phyloP scores from a whole-genome alignment of 257 asterid genomes.

The Ilex aquifolium region DNA sequence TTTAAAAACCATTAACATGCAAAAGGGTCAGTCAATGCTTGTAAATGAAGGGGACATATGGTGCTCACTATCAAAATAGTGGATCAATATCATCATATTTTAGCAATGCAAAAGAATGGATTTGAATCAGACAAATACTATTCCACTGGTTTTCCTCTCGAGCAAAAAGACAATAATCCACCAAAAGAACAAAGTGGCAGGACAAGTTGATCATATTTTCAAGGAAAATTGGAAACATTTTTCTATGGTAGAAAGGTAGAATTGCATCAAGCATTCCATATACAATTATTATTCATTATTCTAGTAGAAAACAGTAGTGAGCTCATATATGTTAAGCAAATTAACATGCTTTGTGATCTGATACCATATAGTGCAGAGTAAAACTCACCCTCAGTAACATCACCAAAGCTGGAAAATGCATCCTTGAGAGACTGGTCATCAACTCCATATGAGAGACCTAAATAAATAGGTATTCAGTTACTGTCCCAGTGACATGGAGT shows the following conservation, averaged over 20 bases:
- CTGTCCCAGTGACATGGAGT: too few species aligned
- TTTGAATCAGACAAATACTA: too few species aligned
- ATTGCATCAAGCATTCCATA: neutral
- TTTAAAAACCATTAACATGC: too few species aligned
- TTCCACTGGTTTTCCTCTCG: too few species aligned
- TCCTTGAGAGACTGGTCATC: conserved; percentile 52
- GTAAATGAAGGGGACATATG: too few species aligned
- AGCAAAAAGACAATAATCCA: neutral
- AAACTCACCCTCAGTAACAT: conserved; percentile 36
- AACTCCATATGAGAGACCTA: conserved; percentile 75
- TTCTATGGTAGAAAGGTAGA: neutral
- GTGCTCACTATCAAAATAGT: too few species aligned
- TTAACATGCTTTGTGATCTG: neutral
- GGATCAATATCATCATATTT: too few species aligned
- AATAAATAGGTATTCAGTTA: neutral
- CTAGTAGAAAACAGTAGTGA: too few species aligned
- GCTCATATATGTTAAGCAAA: neutral
- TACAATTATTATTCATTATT: too few species aligned
- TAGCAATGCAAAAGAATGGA: too few species aligned
- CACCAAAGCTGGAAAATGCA: conserved; percentile 72
- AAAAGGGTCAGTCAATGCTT: too few species aligned
- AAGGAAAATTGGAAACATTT: neutral
- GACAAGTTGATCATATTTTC: too few species aligned
- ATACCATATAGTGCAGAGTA: neutral
- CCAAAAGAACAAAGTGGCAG: neutral